Evolutionary conservation across 257 asterid species (phyloP).

Genomic region (Voacanga thouarsii): DNA sequence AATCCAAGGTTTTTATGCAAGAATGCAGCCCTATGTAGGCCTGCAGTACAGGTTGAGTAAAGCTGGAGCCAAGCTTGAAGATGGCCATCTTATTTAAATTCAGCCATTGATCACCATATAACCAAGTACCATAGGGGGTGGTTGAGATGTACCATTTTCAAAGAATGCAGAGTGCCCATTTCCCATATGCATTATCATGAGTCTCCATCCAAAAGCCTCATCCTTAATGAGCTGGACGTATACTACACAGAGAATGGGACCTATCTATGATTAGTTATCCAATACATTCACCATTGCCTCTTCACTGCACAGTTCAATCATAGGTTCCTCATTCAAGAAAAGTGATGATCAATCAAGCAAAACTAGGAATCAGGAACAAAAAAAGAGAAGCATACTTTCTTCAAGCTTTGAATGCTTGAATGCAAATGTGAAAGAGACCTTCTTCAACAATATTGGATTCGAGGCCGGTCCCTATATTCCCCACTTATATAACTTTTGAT

Average conservation of each 20-base stretch:
- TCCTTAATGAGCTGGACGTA: slow-evolving; percentile 27
- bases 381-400: not conserved
- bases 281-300: slow-evolving; percentile 14
- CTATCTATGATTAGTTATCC: slow-evolving; percentile 28
- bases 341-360: slow-evolving; percentile 13
- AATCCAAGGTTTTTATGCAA: not conserved
- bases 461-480: too few relatives aligned
- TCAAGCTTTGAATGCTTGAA: slow-evolving; percentile 6
- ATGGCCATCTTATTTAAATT: not conserved
- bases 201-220: slow-evolving; percentile 13
- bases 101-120: not conserved
- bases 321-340: slow-evolving; percentile 22
- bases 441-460: too few relatives aligned
- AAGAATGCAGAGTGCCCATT: slow-evolving; percentile 15
- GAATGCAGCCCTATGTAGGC: not conserved
- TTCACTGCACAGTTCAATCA: slow-evolving; percentile 11
- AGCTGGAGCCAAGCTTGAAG: not conserved
- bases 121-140: not conserved
- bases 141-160: slow-evolving; percentile 8
- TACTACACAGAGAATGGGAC: slow-evolving; percentile 9
- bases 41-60: not conserved
- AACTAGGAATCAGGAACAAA: slow-evolving; percentile 6
- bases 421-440: slow-evolving; percentile 12
- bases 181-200: not conserved
- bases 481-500: too few relatives aligned